phyloP scores from a whole-genome alignment of 768 basidiomycete species.

The Aureoboletus auriporus region DNA sequence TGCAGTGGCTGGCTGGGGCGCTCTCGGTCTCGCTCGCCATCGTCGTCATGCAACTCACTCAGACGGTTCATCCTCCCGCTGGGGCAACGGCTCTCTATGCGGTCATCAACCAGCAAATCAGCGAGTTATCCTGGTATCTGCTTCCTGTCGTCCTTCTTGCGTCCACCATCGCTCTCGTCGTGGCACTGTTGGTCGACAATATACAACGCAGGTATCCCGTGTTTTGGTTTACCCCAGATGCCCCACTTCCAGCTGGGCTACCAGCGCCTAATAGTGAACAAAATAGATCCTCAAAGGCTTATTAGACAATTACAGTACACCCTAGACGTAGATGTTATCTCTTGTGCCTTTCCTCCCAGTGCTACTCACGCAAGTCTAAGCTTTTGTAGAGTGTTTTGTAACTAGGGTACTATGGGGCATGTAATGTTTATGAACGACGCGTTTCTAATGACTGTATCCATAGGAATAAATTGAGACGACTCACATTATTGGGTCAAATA shows the following conservation, averaged over 20 bases:
- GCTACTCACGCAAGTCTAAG: conserved; percentile 4
- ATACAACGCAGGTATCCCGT: conserved; percentile 44
- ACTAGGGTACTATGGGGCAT: neutral
- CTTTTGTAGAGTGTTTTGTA: neutral
- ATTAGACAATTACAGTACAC: no score
- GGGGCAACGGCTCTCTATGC: conserved; percentile 54
- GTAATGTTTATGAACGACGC: conserved; percentile 1
- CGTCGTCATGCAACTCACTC: conserved; percentile 50
- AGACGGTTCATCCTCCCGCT: conserved; percentile 52
- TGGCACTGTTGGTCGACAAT: conserved; percentile 48
- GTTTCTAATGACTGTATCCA: neutral
- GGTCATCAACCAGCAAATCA: conserved; percentile 38
- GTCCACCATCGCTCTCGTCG: conserved; percentile 38
- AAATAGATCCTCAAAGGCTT: no score
- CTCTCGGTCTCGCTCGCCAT: conserved; percentile 40
- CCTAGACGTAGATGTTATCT: neutral
- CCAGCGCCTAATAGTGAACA: no score
- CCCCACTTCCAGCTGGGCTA: neutral
- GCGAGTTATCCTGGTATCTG: conserved; percentile 51
- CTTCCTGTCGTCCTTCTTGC: conserved; percentile 49
- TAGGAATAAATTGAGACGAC: no score
- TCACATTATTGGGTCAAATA: no score
- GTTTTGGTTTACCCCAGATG: conserved; percentile 39
- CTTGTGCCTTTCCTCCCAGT: neutral
- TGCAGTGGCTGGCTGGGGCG: conserved; percentile 38